Percentiles rank a stretch among this genome's conserved stretches.
These are phyloP conservation scores for Cymbidium sinense DNA, from an alignment of 106 monocot species.

Conservation along the genomic window DNA sequence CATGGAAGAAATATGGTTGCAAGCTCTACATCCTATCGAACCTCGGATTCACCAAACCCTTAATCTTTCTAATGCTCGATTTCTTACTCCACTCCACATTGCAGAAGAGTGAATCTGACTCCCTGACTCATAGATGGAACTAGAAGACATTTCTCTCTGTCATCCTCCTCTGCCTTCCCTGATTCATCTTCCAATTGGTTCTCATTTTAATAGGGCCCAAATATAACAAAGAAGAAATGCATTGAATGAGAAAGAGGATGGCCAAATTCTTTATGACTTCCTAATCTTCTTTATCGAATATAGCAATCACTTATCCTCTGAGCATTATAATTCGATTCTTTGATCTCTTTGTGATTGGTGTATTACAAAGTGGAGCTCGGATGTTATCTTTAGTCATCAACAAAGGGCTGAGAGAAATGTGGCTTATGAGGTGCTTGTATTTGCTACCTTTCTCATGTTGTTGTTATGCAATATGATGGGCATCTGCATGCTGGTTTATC, in stretches of 20 bases:
- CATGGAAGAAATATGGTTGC: conserved; percentile 56
- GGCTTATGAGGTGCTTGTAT: too few relatives aligned
- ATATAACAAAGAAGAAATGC: too few relatives aligned
- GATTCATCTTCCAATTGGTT: conserved; percentile 39
- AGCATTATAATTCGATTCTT: conserved; percentile 56
- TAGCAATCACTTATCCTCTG: conserved; percentile 17
- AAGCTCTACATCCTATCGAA: conserved; percentile 72
- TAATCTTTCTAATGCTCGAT: too few relatives aligned
- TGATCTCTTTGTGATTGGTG: conserved; percentile 41
- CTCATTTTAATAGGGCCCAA: conserved; percentile 53
- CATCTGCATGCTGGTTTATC: too few relatives aligned
- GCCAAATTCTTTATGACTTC: neutral
- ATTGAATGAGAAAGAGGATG: conserved; percentile 2
- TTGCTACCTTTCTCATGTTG: too few relatives aligned
- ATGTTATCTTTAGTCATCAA: too few relatives aligned
- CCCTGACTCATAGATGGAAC: conserved; percentile 53
- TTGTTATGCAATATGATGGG: too few relatives aligned
- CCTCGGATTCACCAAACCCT: conserved; percentile 85
- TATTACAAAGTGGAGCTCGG: conserved; percentile 24
- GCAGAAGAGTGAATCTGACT: conserved; percentile 42
- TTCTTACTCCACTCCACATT: conserved; percentile 57
- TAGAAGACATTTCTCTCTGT: too few relatives aligned
- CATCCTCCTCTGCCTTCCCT: conserved; percentile 40
- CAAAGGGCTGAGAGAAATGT: too few relatives aligned
- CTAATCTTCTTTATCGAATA: neutral